Percentiles rank a stretch among this genome's conserved stretches.
Evolutionary conservation across 768 basidiomycete species (phyloP).

Genomic region (Hypsizygus marmoreus): DNA sequence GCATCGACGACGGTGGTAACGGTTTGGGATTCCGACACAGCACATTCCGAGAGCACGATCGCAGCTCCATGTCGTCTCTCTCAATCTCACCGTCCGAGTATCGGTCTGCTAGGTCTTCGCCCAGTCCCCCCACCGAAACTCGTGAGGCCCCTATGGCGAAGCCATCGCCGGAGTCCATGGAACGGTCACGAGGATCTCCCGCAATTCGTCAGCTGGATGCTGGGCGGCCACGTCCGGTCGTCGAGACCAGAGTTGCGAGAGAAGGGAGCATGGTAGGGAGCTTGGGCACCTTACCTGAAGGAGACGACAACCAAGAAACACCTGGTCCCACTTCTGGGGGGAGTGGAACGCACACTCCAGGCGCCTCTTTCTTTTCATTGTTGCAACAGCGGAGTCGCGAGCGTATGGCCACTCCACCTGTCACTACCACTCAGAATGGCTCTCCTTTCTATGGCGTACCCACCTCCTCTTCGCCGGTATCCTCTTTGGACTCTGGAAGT

Average conservation of each 20-base stretch:
- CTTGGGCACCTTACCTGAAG: slow-evolving; percentile 57
- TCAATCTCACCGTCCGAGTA: slow-evolving; percentile 66
- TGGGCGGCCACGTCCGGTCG: slow-evolving; percentile 41
- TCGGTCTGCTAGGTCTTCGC: slow-evolving; percentile 70
- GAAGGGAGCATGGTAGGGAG: slow-evolving; percentile 54
- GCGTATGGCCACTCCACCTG: slow-evolving; percentile 47
- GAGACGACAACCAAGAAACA: slow-evolving; percentile 44
- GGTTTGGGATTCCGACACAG: slow-evolving; percentile 49
- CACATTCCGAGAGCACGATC: slow-evolving; percentile 47
- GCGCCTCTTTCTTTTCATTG: slow-evolving; percentile 39
- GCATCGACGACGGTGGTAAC: slow-evolving; percentile 54
- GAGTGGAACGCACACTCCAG: slow-evolving; percentile 17
- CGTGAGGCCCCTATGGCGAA: slow-evolving; percentile 36
- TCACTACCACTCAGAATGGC: slow-evolving; percentile 34
- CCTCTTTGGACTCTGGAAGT: slow-evolving; percentile 75
- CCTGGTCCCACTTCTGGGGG: slow-evolving; percentile 33
- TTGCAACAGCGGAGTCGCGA: slow-evolving; percentile 40
- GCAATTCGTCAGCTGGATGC: slow-evolving; percentile 46
- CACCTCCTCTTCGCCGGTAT: slow-evolving; percentile 73
- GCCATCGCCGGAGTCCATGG: slow-evolving; percentile 35
- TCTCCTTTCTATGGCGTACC: slow-evolving; percentile 48
- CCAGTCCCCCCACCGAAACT: slow-evolving; percentile 55
- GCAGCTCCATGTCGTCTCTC: slow-evolving; percentile 54
- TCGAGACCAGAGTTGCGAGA: slow-evolving; percentile 39
- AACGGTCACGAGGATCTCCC: slow-evolving; percentile 48